Evolutionary conservation across 2,329 filamentous ascomycete species (phyloP).

Genomic region (Microdochium bolleyi): DNA sequence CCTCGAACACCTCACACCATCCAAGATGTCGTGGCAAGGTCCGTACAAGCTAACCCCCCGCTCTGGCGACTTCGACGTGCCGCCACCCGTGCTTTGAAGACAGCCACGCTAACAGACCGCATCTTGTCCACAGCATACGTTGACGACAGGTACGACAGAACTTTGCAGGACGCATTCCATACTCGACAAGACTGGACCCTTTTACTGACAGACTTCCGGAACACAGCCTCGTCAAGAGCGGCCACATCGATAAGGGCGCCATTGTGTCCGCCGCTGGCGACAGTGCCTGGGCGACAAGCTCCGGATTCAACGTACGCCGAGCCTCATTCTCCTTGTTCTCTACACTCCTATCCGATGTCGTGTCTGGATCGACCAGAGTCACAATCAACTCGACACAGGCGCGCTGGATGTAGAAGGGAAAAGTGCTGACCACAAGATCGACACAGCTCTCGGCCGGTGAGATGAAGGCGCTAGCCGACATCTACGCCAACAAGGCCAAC

Average conservation of each 20-base stretch:
- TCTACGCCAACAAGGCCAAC: constrained; percentile 33
- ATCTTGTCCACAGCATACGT: constrained; percentile 37
- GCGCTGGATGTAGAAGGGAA: not conserved
- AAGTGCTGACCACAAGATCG: constrained; percentile 10
- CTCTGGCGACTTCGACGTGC: constrained; percentile 5
- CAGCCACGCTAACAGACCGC: not conserved
- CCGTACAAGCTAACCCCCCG: constrained; percentile 18
- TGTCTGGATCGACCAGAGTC: not conserved
- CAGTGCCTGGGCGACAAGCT: constrained; percentile 67
- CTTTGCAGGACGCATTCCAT: no score
- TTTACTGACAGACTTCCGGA: not conserved
- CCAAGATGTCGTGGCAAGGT: constrained; percentile 72
- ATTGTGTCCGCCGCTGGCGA: constrained; percentile 77
- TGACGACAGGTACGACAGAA: constrained; percentile 45
- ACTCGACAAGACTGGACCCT: not conserved
- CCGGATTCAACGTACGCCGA: constrained; percentile 62
- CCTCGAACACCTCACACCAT: constrained; percentile 8
- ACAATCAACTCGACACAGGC: no score
- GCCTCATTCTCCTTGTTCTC: not conserved
- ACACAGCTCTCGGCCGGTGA: constrained; percentile 49
- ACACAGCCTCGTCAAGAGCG: constrained; percentile 67
- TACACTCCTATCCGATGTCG: not conserved
- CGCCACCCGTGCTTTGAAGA: not conserved
- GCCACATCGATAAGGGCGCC: constrained; percentile 75
- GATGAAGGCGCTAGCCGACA: constrained; percentile 48